Evolutionary conservation across 805 yeast species (phyloP).

Genomic region (Wickerhamomyces rabaulensis): DNA sequence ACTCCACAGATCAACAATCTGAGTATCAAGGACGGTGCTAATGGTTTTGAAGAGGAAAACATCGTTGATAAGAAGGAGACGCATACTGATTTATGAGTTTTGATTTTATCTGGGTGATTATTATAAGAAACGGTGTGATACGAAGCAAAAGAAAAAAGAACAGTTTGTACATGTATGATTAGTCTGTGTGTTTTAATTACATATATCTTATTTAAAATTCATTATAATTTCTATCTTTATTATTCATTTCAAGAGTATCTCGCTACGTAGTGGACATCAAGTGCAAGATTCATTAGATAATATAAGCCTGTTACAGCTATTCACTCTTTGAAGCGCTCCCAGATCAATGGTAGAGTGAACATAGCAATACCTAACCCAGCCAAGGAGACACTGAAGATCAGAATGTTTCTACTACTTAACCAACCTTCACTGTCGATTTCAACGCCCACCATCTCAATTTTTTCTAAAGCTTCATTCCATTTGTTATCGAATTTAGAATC

Average conservation of each 20-base stretch:
- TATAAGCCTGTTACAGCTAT: no score
- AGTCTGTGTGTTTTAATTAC: neutral
- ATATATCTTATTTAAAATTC: neutral
- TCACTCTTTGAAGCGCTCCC: neutral
- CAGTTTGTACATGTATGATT: neutral
- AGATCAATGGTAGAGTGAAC: neutral
- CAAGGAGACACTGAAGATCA: neutral
- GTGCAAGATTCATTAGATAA: no score
- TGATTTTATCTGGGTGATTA: neutral
- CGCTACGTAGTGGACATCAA: neutral
- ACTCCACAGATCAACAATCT: constrained; percentile 5
- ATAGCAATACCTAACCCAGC: neutral
- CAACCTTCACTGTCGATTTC: neutral
- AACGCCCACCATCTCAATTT: constrained; percentile 1
- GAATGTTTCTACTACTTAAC: neutral
- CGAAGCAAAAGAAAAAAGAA: neutral
- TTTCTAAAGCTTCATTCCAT: constrained; percentile 40
- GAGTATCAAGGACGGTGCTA: neutral
- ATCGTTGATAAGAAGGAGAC: constrained; percentile 21
- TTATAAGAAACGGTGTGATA: neutral
- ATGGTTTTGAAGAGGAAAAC: constrained; percentile 4
- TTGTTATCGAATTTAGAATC: constrained; percentile 47
- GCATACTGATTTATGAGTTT: constrained; percentile 14
- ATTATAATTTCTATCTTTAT: neutral
- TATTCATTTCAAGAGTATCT: neutral